Conservation (phyloP, 2,329 filamentous ascomycete species). For the Trichoderma semiorbis region DNA sequence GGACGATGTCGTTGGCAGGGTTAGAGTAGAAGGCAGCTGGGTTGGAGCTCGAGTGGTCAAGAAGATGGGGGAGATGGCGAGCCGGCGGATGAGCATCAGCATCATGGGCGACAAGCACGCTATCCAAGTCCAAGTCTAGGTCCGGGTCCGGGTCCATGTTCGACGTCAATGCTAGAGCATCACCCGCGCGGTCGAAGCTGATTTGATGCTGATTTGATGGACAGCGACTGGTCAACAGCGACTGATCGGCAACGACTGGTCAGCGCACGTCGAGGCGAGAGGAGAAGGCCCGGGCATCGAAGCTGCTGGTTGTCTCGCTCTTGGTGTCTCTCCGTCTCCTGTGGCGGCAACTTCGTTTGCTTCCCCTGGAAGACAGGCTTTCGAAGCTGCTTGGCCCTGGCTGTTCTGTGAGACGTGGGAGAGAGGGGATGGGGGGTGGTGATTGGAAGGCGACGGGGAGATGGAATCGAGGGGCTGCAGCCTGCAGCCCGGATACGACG, state of each 20-base stretch:
- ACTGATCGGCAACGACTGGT: constrained; percentile 37
- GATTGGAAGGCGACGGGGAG: constrained; percentile 19
- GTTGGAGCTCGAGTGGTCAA: constrained; percentile 22
- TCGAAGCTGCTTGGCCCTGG: constrained; percentile 6
- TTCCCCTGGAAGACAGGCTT: background rate
- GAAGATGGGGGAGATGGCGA: constrained; percentile 27
- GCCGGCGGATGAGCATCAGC: constrained; percentile 32
- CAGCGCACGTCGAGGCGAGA: constrained; percentile 33
- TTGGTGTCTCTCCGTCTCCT: background rate
- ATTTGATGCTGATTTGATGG: background rate
- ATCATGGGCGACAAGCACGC: constrained; percentile 26
- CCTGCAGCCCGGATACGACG: constrained; percentile 18
- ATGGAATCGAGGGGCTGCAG: constrained; percentile 17
- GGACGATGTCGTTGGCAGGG: constrained; percentile 8
- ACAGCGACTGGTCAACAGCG: constrained; percentile 28
- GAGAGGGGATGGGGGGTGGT: constrained; percentile 18
- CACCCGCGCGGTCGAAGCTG: constrained; percentile 31
- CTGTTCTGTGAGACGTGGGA: constrained; percentile 15
- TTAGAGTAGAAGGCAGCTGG: constrained; percentile 4
- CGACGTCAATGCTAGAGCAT: constrained; percentile 32
- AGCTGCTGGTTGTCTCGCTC: constrained; percentile 24
- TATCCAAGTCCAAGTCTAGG: constrained; percentile 29
- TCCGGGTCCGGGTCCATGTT: constrained; percentile 33
- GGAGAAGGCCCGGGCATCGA: constrained; percentile 45
- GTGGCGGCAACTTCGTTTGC: constrained; percentile 7